Evolutionary conservation across 2,329 filamentous ascomycete species (phyloP).

Genomic region (Aspergillus proliferans): DNA sequence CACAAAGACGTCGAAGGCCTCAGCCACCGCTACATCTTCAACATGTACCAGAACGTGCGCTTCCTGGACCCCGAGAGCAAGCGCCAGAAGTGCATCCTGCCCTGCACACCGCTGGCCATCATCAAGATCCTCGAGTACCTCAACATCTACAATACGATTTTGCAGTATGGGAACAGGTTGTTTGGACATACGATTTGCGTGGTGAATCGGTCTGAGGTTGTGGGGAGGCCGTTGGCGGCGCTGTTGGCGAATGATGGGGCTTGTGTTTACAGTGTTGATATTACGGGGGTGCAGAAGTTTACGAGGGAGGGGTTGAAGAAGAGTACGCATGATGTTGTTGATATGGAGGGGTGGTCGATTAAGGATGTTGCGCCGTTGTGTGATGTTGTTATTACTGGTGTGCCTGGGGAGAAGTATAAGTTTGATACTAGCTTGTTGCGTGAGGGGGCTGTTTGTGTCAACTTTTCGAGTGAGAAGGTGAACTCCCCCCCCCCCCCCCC

Average conservation of each 20-base stretch:
- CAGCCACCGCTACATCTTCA: constrained; percentile 89
- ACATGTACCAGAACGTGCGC: constrained; percentile 99
- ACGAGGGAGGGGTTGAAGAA: constrained; percentile 84
- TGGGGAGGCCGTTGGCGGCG: constrained; percentile 85
- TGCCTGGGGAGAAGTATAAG: constrained; percentile 83
- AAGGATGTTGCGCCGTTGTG: constrained; percentile 78
- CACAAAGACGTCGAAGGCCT: constrained; percentile 94
- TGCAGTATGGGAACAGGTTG: constrained; percentile 85
- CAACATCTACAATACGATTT: constrained; percentile 91
- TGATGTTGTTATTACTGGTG: constrained; percentile 91
- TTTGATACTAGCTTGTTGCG: constrained; percentile 76
- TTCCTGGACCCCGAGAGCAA: constrained; percentile 66
- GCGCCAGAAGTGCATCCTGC: constrained; percentile 84
- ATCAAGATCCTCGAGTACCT: constrained; percentile 96
- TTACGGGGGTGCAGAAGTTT: constrained; percentile 87
- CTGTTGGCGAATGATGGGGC: constrained; percentile 94
- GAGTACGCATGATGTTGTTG: constrained; percentile 75
- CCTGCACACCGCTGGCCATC: constrained; percentile 90
- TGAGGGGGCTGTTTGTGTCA: constrained; percentile 95
- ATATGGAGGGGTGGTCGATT: constrained; percentile 72
- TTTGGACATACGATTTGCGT: constrained; percentile 94
- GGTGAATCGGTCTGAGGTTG: constrained; percentile 93
- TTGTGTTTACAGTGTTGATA: constrained; percentile 88
- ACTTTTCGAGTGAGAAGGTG: constrained; percentile 87
- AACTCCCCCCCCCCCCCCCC: constrained; percentile 7